phyloP scores from a whole-genome alignment of 352 stramenopile genomes.

The Pythium biforme region DNA sequence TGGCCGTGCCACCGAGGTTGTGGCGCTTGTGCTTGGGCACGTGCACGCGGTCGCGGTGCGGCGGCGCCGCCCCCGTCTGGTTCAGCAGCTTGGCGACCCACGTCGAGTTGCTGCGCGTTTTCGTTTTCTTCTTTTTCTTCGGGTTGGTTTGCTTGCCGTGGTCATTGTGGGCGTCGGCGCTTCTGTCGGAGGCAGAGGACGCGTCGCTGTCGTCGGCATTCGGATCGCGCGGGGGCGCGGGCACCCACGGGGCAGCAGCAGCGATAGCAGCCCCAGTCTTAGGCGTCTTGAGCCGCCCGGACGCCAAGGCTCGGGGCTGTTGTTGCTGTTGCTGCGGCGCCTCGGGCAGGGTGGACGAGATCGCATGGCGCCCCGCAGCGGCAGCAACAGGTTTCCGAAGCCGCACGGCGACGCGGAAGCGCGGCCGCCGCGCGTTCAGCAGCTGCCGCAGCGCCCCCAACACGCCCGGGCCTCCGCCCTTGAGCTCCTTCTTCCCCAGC shows the following conservation, averaged over 20 bases:
- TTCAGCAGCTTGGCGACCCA: conserved; percentile 54
- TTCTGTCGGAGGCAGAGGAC: neutral
- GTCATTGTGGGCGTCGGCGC: neutral
- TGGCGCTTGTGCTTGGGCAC: conserved; percentile 25
- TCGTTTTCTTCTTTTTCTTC: conserved; percentile 7
- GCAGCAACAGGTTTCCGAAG: neutral
- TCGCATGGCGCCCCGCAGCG: neutral
- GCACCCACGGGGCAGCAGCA: neutral
- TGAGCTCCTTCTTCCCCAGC: neutral
- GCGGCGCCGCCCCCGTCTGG: conserved; percentile 22
- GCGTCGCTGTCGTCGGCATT: conserved; percentile 12
- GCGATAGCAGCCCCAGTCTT: too few species aligned
- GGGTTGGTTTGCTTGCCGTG: neutral
- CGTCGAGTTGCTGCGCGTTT: conserved; percentile 5
- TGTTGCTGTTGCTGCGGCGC: neutral
- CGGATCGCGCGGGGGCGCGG: conserved; percentile 9
- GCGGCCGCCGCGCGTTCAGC: neutral
- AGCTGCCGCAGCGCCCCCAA: conserved; percentile 5
- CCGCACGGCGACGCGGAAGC: conserved; percentile 1
- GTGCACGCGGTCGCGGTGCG: conserved; percentile 33
- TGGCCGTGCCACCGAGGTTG: neutral
- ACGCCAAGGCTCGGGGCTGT: neutral
- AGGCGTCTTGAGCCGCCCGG: neutral
- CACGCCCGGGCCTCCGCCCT: conserved; percentile 1
- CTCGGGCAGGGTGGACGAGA: neutral